Conservation (phyloP, 192 early-diverging fungal species). For the Backusella psychrophila region DNA sequence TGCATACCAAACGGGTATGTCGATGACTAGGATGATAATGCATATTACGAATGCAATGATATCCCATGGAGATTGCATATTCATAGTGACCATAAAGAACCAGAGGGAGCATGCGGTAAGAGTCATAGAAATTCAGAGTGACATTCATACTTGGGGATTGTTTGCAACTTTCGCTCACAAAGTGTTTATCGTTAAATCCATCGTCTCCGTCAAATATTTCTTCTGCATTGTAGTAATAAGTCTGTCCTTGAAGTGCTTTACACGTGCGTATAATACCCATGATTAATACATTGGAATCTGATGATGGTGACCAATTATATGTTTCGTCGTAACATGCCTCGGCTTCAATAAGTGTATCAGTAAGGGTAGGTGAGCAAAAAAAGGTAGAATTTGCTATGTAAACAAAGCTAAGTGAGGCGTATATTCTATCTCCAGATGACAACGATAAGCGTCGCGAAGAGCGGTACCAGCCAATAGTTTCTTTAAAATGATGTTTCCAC, state of each 20-base stretch:
- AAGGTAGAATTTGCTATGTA: conserved; percentile 18
- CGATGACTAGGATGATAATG: conserved; percentile 29
- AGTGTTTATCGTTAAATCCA: conserved; percentile 31
- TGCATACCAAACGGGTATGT: conserved; percentile 28
- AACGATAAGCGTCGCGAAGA: not conserved
- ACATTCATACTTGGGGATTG: conserved; percentile 22
- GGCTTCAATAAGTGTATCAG: conserved; percentile 19
- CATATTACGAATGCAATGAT: conserved; percentile 5
- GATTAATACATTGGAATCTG: conserved; percentile 23
- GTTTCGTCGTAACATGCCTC: conserved; percentile 24
- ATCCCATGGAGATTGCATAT: conserved; percentile 19
- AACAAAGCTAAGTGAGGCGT: conserved; percentile 18
- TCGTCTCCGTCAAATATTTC: conserved; percentile 33
- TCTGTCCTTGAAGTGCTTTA: conserved; percentile 33
- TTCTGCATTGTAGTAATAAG: conserved; percentile 2
- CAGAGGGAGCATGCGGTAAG: conserved; percentile 26
- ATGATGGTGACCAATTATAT: conserved; percentile 17
- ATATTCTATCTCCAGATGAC: conserved; percentile 30
- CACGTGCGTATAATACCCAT: conserved; percentile 25
- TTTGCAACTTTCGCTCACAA: conserved; percentile 22
- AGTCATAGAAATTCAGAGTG: conserved; percentile 29
- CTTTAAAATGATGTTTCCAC: conserved; percentile 29
- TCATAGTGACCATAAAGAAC: conserved; percentile 32
- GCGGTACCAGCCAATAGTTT: conserved; percentile 5
- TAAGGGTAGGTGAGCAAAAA: conserved; percentile 4